Evolutionary conservation across 148 eudicot species (phyloP).

Genomic region (Camellia granthamiana): DNA sequence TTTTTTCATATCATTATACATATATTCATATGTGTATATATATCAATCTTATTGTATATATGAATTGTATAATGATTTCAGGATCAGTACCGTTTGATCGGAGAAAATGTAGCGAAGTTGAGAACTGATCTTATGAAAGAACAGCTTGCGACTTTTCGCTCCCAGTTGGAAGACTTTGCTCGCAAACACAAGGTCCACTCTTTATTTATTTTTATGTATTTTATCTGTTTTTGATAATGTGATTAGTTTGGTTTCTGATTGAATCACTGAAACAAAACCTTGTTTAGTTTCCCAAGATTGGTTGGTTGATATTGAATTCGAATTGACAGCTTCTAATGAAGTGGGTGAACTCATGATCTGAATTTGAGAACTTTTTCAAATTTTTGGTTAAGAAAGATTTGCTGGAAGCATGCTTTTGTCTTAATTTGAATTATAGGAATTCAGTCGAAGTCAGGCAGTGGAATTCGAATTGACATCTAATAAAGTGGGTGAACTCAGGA

Average conservation of each 20-base stretch:
- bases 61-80: slow-evolving; percentile 17
- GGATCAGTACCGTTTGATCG: slow-evolving; percentile 83
- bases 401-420: not conserved
- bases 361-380: not conserved
- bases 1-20: not conserved
- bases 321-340: not conserved
- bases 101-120: slow-evolving; percentile 91
- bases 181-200: slow-evolving; percentile 84
- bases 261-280: too few relatives aligned
- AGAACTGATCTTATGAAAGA: slow-evolving; percentile 95
- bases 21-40: not conserved
- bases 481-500: not conserved
- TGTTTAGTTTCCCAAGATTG: too few relatives aligned
- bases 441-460: not conserved
- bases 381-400: not conserved
- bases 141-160: slow-evolving; percentile 81
- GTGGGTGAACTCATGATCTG: not conserved
- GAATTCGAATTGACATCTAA: not conserved
- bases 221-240: not conserved
- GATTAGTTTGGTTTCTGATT: too few relatives aligned
- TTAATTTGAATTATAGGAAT: not conserved
- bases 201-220: too few relatives aligned
- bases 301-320: not conserved
- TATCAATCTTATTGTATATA: not conserved
- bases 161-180: slow-evolving; percentile 96